phyloP scores from a whole-genome alignment of 805 yeast species.

The Nematodospora valgi region DNA sequence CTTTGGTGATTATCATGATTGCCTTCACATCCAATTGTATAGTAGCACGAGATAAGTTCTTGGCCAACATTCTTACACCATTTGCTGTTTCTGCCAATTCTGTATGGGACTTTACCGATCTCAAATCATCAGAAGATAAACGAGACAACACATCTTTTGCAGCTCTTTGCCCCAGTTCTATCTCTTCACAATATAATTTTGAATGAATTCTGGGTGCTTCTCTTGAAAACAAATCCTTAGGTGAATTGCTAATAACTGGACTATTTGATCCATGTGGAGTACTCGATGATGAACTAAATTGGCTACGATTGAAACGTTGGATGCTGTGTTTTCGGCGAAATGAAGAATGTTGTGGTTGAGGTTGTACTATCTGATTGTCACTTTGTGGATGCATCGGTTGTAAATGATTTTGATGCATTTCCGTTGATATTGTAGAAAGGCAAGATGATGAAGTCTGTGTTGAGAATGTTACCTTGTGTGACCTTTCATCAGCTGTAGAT shows the following conservation, averaged over 20 bases:
- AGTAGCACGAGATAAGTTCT: slow-evolving; percentile 65
- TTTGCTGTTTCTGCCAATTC: slow-evolving; percentile 78
- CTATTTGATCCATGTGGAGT: slow-evolving; percentile 11
- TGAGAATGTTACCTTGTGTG: no score
- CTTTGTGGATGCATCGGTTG: slow-evolving; percentile 1
- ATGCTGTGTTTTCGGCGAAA: slow-evolving; percentile 8
- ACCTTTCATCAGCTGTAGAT: no score
- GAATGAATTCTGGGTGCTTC: slow-evolving; percentile 27
- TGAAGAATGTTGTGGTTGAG: slow-evolving; percentile 8
- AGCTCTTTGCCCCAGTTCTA: slow-evolving; percentile 12
- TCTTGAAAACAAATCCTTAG: slow-evolving; percentile 7
- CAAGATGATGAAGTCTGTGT: no score
- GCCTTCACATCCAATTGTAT: slow-evolving; percentile 67
- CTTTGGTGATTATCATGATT: slow-evolving; percentile 84
- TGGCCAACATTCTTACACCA: slow-evolving; percentile 74
- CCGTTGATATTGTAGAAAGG: no score
- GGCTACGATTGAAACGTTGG: slow-evolving; percentile 2
- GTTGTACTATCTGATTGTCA: slow-evolving; percentile 1
- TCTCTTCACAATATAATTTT: slow-evolving; percentile 27
- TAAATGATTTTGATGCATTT: no score
- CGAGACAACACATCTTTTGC: slow-evolving; percentile 25
- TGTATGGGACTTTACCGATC: slow-evolving; percentile 63
- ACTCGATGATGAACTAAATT: slow-evolving; percentile 1
- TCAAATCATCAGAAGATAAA: slow-evolving; percentile 40
- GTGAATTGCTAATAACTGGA: slow-evolving; percentile 13